Evolutionary conservation across 768 basidiomycete genomes (phyloP).

Genomic region (Leccinum aurantiacum): DNA sequence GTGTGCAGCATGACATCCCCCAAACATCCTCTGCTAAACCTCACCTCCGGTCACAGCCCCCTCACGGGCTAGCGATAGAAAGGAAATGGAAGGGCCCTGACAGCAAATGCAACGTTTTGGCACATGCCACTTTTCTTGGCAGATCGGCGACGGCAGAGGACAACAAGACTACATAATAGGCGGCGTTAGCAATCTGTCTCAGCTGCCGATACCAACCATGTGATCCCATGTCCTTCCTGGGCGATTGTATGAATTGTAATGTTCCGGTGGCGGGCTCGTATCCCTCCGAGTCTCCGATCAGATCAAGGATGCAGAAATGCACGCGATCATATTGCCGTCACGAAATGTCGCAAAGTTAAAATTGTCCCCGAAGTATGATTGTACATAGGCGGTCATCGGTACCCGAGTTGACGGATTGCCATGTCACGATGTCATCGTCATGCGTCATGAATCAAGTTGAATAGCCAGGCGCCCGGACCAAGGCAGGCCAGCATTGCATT

Average conservation of each 20-base stretch:
- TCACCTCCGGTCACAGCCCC: background rate
- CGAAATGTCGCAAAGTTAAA: background rate
- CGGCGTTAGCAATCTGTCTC: too few relatives aligned
- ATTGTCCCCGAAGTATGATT: background rate
- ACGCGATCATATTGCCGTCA: background rate
- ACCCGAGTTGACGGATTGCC: background rate
- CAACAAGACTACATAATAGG: too few relatives aligned
- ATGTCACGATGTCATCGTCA: background rate
- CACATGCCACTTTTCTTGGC: too few relatives aligned
- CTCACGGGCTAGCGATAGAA: background rate
- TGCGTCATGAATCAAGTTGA: background rate
- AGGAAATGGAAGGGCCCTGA: background rate
- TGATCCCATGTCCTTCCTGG: background rate
- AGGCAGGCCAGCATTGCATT: constrained; percentile 44
- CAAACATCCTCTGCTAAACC: too few relatives aligned
- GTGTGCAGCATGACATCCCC: too few relatives aligned
- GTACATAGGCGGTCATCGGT: background rate
- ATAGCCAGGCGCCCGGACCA: constrained; percentile 45
- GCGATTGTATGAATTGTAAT: background rate
- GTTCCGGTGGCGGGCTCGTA: background rate
- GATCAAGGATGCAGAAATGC: background rate
- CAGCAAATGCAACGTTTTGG: too few relatives aligned
- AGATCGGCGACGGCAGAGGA: too few relatives aligned
- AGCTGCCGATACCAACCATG: background rate
- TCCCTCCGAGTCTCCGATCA: background rate